Evolutionary conservation across 2,329 filamentous ascomycete genomes (phyloP), one percentile per base, ranked within the genome.

Genomic region (Hypoxylon sp.): DNA sequence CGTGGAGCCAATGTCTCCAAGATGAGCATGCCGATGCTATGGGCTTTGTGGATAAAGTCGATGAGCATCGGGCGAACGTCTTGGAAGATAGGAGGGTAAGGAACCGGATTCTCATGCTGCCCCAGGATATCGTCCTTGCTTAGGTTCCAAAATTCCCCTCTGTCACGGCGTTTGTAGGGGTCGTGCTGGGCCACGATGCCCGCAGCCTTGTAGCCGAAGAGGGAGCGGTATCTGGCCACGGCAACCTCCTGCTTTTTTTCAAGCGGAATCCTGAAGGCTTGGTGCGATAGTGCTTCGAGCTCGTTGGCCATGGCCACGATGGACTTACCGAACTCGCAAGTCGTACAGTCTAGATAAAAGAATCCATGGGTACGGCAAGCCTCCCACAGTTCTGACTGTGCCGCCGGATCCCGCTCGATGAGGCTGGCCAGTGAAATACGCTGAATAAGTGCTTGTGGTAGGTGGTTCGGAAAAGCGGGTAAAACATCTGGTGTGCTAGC

Each of bases 341-440:
- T 38, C 36, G 36, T 38, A 38, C 36, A 38, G n/a, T 38, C 36
- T 18, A 38, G 36, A n/a, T 18, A 18, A 7, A 18, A 38, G n/a
- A 38, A 38, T n/a, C 36, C 36, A 38, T 38, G 36, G 36, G n/a
- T 38, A 16, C 36, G n/a, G n/a, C 36, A 38, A 38, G n/a, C 36
- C 16, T 18, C 36, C 36, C 36, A 38, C n/a, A 38, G n/a, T 5
- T 18, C n/a, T 38, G n/a, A 38, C 36, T 38, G n/a, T 38, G n/a
- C 36, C 5, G 11, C 36, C 36, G 11, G n/a, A n/a, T 38, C 36
- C n/a, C 36, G 36, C 6, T 38, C 36, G n/a, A 38, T 38, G 36
- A 38, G 36, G 36, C 36, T 38, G n/a, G 36, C 36, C 18, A 38
- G n/a, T 16, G n/a, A 38, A 16, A 36, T 36, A 36, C 32, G 32